Evolutionary conservation across 2,329 filamentous ascomycete species (phyloP), one percentile per base, ranked within the genome.

Genomic region (Colletotrichum euphorbiae): DNA sequence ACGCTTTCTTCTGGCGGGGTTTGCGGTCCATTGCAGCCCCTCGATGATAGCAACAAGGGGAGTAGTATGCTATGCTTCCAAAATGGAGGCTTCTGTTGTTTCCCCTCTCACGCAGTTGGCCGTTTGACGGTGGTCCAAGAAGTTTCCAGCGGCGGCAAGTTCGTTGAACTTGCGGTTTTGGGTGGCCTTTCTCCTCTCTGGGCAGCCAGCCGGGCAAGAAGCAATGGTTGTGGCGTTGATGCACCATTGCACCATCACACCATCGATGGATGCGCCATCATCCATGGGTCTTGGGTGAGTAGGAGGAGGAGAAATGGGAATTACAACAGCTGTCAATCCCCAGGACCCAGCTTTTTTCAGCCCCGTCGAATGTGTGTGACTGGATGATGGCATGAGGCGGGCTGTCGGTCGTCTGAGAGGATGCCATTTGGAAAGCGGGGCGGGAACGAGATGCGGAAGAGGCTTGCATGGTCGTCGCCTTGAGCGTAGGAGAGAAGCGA

Each of bases 191-290:
- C 15, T 31, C 54, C 45, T 58, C 28, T 19, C 28, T 45, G 31
- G 42, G 51, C 33, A n/a, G 31, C 31, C 56, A 61, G 48, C 31
- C 19, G 60, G 31, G 31, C 24, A 57, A 64, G 51, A 64, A 64
- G 52, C 52, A 68, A 56, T 24, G 21, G 15, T 9, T 31, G 54
- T 59, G 65, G 60, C 65, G 60, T 54, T 19, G 46, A 68, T 64
- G 65, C 38, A 58, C 31, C 45, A 64, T 67, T 64, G 65, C 38
- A 58, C 31, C 45, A 64, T 67, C 52, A 51, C 65, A 54, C 65
- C 65, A 67, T 64, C 52, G n/a, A 15, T 54, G 52, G 51, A 24
- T 12, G 51, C 15, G 59, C 52, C 46, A n/a, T n/a, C n/a, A n/a
- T n/a, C n/a, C n/a, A 38, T 51, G 46, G 36, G 21, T 31, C 48